phyloP scores from a whole-genome alignment of 805 yeast genomes.

The Brettanomyces sp. region DNA sequence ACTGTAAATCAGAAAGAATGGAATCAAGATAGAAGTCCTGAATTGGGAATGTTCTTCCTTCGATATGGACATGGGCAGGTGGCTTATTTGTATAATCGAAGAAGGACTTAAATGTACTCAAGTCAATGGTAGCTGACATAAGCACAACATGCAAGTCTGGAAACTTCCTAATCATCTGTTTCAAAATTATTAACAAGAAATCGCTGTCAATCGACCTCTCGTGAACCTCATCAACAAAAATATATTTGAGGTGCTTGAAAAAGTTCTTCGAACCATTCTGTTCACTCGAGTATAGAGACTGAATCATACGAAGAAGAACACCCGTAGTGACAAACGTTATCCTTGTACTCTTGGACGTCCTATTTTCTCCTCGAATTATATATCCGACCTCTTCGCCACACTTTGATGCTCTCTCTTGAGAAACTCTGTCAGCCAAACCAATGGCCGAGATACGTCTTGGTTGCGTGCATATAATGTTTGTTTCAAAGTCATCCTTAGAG shows the following conservation, averaged over 20 bases:
- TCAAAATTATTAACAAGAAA: conserved; percentile 68
- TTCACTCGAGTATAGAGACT: conserved; percentile 30
- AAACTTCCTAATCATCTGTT: conserved; percentile 41
- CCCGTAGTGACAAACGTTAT: conserved; percentile 90
- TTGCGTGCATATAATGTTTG: conserved; percentile 78
- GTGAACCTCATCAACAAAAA: conserved; percentile 93
- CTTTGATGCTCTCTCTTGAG: conserved; percentile 62
- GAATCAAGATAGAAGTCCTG: conserved; percentile 65
- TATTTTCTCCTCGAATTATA: conserved; percentile 82
- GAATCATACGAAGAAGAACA: conserved; percentile 79
- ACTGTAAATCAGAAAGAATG: conserved; percentile 48
- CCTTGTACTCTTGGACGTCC: conserved; percentile 50
- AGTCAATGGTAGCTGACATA: conserved; percentile 92
- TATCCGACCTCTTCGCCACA: conserved; percentile 82
- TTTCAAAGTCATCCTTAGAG: conserved; percentile 35
- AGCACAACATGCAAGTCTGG: conserved; percentile 59
- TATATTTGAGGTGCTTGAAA: conserved; percentile 51
- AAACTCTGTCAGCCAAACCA: conserved; percentile 87
- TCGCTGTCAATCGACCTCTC: conserved; percentile 91
- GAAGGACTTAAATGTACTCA: conserved; percentile 54
- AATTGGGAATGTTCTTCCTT: conserved; percentile 92
- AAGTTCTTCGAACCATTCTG: conserved; percentile 23
- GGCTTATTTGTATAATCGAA: conserved; percentile 36
- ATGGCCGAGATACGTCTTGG: conserved; percentile 94
- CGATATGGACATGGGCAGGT: conserved; percentile 65